phyloP scores from a whole-genome alignment of 2,329 filamentous ascomycete genomes.

The Hypoxylon sp. region DNA sequence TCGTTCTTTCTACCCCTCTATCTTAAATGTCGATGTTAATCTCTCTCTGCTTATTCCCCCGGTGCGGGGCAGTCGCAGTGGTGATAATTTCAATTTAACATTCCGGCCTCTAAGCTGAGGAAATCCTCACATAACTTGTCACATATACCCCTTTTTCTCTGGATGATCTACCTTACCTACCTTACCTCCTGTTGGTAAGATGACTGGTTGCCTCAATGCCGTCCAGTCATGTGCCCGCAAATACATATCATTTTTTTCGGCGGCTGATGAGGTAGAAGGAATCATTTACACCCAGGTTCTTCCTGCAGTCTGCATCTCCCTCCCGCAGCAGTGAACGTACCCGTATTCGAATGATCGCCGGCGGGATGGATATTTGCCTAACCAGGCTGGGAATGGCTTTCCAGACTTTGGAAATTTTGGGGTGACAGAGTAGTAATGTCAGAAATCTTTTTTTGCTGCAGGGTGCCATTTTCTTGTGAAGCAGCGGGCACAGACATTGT shows the following conservation, averaged over 20 bases:
- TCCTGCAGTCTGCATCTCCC: slow-evolving; percentile 24
- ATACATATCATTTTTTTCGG: slow-evolving; percentile 33
- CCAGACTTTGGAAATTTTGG: slow-evolving; percentile 15
- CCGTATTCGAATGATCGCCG: slow-evolving; percentile 24
- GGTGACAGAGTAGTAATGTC: slow-evolving; percentile 39
- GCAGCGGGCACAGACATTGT: slow-evolving; percentile 29
- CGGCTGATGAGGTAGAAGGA: slow-evolving; percentile 41
- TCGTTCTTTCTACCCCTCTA: slow-evolving; percentile 21
- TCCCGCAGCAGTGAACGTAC: slow-evolving; percentile 17
- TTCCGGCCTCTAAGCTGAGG: slow-evolving; percentile 16
- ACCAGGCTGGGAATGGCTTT: slow-evolving; percentile 26
- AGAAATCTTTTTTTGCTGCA: slow-evolving; percentile 28
- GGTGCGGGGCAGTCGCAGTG: slow-evolving; percentile 30
- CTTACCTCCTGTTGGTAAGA: slow-evolving; percentile 4
- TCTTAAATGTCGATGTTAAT: slow-evolving; percentile 5
- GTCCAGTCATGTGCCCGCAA: slow-evolving; percentile 29
- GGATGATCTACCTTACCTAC: slow-evolving; percentile 20
- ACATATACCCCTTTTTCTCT: slow-evolving; percentile 22
- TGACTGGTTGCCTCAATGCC: slow-evolving; percentile 30
- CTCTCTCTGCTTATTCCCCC: slow-evolving; percentile 29
- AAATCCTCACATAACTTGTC: slow-evolving; percentile 25
- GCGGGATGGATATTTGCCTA: slow-evolving; percentile 30
- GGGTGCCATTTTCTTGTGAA: slow-evolving; percentile 37
- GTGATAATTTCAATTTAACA: slow-evolving; percentile 24
- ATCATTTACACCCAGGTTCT: slow-evolving; percentile 27